These are phyloP conservation scores for Podospora didyma DNA, from an alignment of 495 filamentous ascomycete genomes.

Conservation along the genomic window DNA sequence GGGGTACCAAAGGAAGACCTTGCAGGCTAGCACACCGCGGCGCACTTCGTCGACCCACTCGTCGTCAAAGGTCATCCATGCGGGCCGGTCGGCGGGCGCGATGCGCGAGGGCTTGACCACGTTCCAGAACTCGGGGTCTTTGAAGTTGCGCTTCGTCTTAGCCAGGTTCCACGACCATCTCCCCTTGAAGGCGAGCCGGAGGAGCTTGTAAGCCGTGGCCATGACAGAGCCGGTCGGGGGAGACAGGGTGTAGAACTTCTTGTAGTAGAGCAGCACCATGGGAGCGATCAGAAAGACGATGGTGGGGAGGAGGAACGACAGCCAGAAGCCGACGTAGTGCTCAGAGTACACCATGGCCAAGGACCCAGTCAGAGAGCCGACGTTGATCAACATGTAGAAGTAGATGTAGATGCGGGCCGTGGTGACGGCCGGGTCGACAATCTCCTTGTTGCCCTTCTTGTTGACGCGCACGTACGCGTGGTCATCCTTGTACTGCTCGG, in stretches of 20 bases:
- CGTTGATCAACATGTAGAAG: constrained; percentile 69
- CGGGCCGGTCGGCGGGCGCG: constrained; percentile 43
- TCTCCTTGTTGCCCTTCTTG: constrained; percentile 57
- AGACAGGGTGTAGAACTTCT: constrained; percentile 52
- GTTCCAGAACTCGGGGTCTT: constrained; percentile 58
- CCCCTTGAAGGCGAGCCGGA: constrained; percentile 56
- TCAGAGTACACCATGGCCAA: constrained; percentile 61
- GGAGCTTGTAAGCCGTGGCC: constrained; percentile 51
- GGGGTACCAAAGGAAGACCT: constrained; percentile 59
- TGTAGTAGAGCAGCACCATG: constrained; percentile 57
- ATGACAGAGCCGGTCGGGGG: constrained; percentile 64
- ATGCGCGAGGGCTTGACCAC: constrained; percentile 59
- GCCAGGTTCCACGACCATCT: constrained; percentile 57
- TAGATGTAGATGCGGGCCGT: constrained; percentile 57
- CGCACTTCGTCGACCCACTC: constrained; percentile 41
- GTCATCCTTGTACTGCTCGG: constrained; percentile 46
- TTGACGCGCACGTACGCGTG: constrained; percentile 38
- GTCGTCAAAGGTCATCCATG: constrained; percentile 73
- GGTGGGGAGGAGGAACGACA: constrained; percentile 62
- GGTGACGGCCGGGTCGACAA: constrained; percentile 66
- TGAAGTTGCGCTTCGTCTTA: constrained; percentile 50
- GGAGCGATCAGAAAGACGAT: constrained; percentile 55
- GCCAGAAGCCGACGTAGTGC: constrained; percentile 73
- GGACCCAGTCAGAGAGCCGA: constrained; percentile 54
- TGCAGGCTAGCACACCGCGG: constrained; percentile 65